Percentiles rank a stretch among this genome's conserved stretches.
Evolutionary conservation across 1,284 basidiomycete genomes (phyloP).

Genomic region (Ustilago crameri): DNA sequence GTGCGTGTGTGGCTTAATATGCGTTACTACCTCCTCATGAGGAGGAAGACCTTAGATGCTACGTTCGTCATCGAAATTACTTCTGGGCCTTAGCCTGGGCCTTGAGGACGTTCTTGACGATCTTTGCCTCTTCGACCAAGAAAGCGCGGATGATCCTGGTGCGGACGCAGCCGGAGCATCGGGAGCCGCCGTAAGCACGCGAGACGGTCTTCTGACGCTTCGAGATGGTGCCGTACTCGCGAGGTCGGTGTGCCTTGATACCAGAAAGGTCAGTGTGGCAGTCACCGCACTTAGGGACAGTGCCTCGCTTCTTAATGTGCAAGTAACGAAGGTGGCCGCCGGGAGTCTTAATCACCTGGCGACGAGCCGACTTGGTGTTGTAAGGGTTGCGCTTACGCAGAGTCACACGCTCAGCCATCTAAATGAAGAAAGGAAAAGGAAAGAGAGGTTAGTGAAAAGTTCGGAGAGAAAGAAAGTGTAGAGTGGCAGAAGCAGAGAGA

Average conservation of each 20-base stretch:
- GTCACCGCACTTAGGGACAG: conserved; percentile 84
- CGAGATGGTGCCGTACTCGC: conserved; percentile 62
- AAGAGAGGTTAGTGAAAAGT: conserved; percentile 1
- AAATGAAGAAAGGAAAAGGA: not conserved
- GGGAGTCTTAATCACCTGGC: conserved; percentile 96
- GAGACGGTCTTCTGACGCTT: conserved; percentile 67
- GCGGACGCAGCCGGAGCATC: conserved; percentile 66
- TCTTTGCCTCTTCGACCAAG: conserved; percentile 99
- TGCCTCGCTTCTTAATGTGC: conserved; percentile 85
- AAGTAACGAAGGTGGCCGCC: conserved; percentile 91
- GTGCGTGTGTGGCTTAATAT: not conserved
- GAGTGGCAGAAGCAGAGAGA: not conserved
- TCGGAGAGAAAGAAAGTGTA: not conserved
- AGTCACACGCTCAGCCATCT: conserved; percentile 98
- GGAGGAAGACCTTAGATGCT: not conserved
- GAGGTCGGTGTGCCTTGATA: conserved; percentile 65
- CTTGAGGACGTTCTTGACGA: conserved; percentile 99
- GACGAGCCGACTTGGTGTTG: conserved; percentile 97
- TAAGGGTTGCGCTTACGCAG: conserved; percentile 98
- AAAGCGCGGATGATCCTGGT: conserved; percentile 89
- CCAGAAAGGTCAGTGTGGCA: conserved; percentile 64
- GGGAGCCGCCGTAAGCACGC: conserved; percentile 66
- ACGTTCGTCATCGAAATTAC: too few species aligned
- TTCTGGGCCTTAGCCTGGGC: conserved; percentile 72
- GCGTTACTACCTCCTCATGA: too few species aligned